phyloP scores from a whole-genome alignment of 805 yeast species.

The Saccharomyces mikatae region DNA sequence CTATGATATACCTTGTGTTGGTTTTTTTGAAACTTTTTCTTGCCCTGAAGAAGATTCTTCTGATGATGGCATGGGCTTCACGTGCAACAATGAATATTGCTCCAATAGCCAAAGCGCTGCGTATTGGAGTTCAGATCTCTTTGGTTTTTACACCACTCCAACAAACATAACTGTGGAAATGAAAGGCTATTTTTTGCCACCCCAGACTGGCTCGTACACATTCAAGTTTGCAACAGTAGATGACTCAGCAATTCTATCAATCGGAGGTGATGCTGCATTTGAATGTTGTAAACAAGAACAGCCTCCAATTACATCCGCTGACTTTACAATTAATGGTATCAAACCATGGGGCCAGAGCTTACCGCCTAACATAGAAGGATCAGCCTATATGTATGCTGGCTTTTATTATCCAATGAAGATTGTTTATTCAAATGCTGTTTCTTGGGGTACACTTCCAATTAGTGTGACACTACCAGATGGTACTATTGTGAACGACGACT shows the following conservation, averaged over 20 bases:
- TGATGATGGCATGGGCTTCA: no score
- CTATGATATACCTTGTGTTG: neutral
- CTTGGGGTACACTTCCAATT: neutral
- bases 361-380: slow-evolving; percentile 1
- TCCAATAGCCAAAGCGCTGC: no score
- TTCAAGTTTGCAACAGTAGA: slow-evolving; percentile 22
- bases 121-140: neutral
- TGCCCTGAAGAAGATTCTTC: no score
- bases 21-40: no score
- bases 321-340: slow-evolving; percentile 4
- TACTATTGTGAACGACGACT: slow-evolving; percentile 1
- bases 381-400: slow-evolving; percentile 6
- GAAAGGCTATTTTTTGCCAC: slow-evolving; percentile 27
- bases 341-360: slow-evolving; percentile 1
- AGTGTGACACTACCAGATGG: slow-evolving; percentile 8
- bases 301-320: neutral
- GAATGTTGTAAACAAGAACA: slow-evolving; percentile 25
- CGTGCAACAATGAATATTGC: no score
- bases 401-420: slow-evolving; percentile 15
- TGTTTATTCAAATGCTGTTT: slow-evolving; percentile 10
- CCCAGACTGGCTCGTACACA: slow-evolving; percentile 25
- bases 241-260: slow-evolving; percentile 27
- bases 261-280: slow-evolving; percentile 29
- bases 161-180: slow-evolving; percentile 21
- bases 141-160: slow-evolving; percentile 10